A percentile compares a stretch with the other conserved stretches of the same genome.
Evolutionary conservation across 495 filamentous ascomycete species (phyloP).

Genomic region (Penicillium daleae): DNA sequence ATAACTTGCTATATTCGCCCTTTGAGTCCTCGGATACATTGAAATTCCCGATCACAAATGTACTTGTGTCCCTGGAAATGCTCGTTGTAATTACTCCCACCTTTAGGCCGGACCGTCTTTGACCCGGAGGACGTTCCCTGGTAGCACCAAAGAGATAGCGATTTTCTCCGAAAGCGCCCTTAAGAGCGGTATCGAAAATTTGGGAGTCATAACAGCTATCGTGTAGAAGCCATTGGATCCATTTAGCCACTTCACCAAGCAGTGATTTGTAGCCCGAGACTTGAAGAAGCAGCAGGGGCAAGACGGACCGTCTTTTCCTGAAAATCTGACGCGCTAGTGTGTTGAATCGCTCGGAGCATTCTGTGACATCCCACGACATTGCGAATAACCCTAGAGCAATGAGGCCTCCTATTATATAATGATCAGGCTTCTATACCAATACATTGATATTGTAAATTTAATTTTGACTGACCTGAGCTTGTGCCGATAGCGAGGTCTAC

Average conservation of each 20-base stretch:
- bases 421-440: background rate
- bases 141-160: background rate
- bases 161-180: constrained; percentile 3
- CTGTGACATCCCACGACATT: background rate
- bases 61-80: background rate
- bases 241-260: background rate
- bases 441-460: background rate
- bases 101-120: background rate
- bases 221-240: background rate
- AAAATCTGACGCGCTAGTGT: background rate
- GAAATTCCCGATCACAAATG: background rate
- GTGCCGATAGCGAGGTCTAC: background rate
- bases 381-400: background rate
- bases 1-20: background rate
- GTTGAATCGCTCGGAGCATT: background rate
- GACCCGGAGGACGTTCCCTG: background rate
- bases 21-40: background rate
- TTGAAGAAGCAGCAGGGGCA: background rate
- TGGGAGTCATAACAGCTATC: background rate
- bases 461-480: background rate
- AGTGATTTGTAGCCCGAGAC: background rate
- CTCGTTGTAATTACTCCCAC: background rate
- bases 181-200: background rate
- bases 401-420: background rate
- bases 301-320: background rate